A percentile compares a stretch with the other conserved stretches of the same genome.
Conservation (phyloP, 2,329 filamentous ascomycete genomes). For the Chaetomiaceae sp. region DNA sequence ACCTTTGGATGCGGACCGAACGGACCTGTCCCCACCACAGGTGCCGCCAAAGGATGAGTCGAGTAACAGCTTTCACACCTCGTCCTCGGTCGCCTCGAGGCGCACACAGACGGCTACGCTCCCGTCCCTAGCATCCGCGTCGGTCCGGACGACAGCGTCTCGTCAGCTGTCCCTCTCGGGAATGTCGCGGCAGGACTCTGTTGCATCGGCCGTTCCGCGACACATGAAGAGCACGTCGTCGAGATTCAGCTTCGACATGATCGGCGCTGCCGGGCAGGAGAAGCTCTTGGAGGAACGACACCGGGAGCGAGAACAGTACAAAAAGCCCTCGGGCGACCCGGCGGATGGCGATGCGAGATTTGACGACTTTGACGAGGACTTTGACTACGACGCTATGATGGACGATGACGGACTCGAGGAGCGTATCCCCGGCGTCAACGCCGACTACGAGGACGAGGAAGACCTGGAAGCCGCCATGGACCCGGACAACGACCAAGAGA, state of each 20-base stretch:
- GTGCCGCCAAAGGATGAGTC: conserved; percentile 36
- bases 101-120: conserved; percentile 12
- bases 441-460: conserved; percentile 27
- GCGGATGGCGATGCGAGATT: conserved; percentile 45
- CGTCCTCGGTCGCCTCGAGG: conserved; percentile 30
- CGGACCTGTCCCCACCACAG: conserved; percentile 23
- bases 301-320: conserved; percentile 59
- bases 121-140: conserved; percentile 26
- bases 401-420: conserved; percentile 62
- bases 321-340: conserved; percentile 39
- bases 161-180: conserved; percentile 48
- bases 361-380: conserved; percentile 59
- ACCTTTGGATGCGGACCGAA: neutral
- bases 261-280: conserved; percentile 60
- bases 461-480: conserved; percentile 33
- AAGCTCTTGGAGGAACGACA: conserved; percentile 68
- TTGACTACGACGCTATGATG: conserved; percentile 59
- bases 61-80: conserved; percentile 26
- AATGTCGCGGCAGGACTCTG: conserved; percentile 38
- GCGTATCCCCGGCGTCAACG: conserved; percentile 54
- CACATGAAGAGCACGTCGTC: conserved; percentile 74
- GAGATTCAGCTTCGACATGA: conserved; percentile 77
- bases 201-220: conserved; percentile 46
- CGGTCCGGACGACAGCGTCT: conserved; percentile 39
- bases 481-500: conserved; percentile 52